Evolutionary conservation across 331 rosid species (phyloP), one percentile per base, ranked within the genome.

Genomic region (Quercus phellos): DNA sequence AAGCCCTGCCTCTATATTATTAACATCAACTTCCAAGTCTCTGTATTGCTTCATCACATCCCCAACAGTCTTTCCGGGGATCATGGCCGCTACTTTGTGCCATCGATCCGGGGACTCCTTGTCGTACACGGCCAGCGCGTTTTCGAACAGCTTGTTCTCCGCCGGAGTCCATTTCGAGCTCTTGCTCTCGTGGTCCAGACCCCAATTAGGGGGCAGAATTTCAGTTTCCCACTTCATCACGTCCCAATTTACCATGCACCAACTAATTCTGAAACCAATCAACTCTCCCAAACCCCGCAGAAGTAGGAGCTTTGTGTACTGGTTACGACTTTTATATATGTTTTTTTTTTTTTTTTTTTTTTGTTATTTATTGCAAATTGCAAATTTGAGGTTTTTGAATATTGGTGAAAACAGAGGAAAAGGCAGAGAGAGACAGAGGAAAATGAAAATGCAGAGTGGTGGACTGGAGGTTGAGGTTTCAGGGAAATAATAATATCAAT

Each of bases 121-220:
- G 32, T 91, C 98, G 78, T 76, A 79, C 71, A 93, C 77, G 0
- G 99, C 99, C 56, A 95, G 88, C 56, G 99, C 98, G 79, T 92
- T 92, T 54, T 95, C 99, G 64, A 95, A 95, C 66, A 84, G 7
- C 51, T 95, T 95, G 90, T 95, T 94, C 90, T 94, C 99, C 2
- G 85, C 91, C 1, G 78, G 77, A 10, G 97, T 94, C 99, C 99
- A 94, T 70, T 77, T 88, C 13, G 87, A 34, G 74, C 71, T 76
- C 76, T 82, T 83, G 80, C 74, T 76, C 27, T 90, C 93, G 34
- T 86, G 91, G 5, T 46, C 17, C 53, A 80, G 18, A 61, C 84
- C 72, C 96, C 94, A 88, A 81, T 79, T 87, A 42, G 92, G 90
- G 63, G 99, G 79, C 4, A 90, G 86, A 70, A 89, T 86, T 80